Percentiles rank a stretch among this genome's conserved stretches.
These are phyloP conservation scores for Tylopilus felleus DNA, from an alignment of 768 basidiomycete genomes.

Conservation along the genomic window DNA sequence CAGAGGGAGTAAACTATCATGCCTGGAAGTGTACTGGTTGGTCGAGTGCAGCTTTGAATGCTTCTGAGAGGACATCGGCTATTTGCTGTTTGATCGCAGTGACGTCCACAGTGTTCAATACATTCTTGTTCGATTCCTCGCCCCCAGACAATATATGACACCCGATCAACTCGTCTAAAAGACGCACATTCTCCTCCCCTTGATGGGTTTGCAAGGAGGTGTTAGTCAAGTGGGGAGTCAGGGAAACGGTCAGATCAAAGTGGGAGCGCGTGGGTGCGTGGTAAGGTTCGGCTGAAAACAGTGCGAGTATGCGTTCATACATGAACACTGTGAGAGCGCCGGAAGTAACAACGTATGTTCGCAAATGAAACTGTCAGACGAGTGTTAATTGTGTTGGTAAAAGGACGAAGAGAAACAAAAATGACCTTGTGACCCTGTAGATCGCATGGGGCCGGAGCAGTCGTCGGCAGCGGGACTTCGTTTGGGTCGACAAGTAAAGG, in stretches of 20 bases:
- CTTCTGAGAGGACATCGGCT: constrained; percentile 65
- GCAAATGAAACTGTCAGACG: constrained; percentile 77
- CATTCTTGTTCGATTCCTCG: constrained; percentile 20
- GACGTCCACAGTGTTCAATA: constrained; percentile 36
- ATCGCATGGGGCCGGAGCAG: constrained; percentile 12
- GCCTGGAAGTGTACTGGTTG: constrained; percentile 87
- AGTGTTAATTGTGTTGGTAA: constrained; percentile 11
- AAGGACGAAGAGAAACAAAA: constrained; percentile 3
- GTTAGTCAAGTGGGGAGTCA: constrained; percentile 85
- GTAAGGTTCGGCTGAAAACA: constrained; percentile 83
- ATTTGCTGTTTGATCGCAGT: constrained; percentile 59
- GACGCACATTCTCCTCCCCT: constrained; percentile 68
- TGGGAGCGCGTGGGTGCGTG: constrained; percentile 37
- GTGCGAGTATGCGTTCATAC: constrained; percentile 76
- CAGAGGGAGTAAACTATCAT: constrained; percentile 7
- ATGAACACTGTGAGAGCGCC: constrained; percentile 80
- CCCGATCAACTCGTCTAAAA: constrained; percentile 78
- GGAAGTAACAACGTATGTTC: constrained; percentile 79
- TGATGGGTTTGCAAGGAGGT: constrained; percentile 75
- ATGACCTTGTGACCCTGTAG: constrained; percentile 60
- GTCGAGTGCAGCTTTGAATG: constrained; percentile 80
- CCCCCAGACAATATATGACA: constrained; percentile 46
- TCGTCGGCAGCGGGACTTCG: constrained; percentile 34
- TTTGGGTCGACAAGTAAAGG: constrained; percentile 78
- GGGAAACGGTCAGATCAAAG: constrained; percentile 26